Evolutionary conservation across 1,284 basidiomycete species (phyloP).

Genomic region (Tilletiopsis washingtonensis): DNA sequence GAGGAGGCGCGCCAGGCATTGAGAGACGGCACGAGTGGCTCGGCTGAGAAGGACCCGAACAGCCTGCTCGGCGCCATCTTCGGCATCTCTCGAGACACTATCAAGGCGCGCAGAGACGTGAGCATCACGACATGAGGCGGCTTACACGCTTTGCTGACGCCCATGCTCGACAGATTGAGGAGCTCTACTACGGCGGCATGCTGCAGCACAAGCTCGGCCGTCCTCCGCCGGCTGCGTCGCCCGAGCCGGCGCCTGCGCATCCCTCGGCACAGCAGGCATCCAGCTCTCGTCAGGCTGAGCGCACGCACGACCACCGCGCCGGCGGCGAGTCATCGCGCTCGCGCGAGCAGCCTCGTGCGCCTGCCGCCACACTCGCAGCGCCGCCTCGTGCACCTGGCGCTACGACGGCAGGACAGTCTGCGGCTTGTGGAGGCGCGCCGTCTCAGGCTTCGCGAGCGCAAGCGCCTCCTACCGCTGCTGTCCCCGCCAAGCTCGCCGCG

Average conservation of each 20-base stretch:
- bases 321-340: not conserved
- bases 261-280: not conserved
- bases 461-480: no score
- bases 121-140: not conserved
- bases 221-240: slow-evolving; percentile 1
- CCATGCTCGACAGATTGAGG: slow-evolving; percentile 60
- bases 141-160: slow-evolving; percentile 2
- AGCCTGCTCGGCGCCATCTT: slow-evolving; percentile 73
- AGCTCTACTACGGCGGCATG: slow-evolving; percentile 59
- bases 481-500: no score
- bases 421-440: no score
- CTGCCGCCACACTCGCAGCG: not conserved
- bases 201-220: slow-evolving; percentile 61
- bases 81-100: slow-evolving; percentile 72
- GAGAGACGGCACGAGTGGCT: slow-evolving; percentile 11
- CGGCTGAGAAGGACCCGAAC: slow-evolving; percentile 50
- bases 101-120: slow-evolving; percentile 42
- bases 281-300: no score
- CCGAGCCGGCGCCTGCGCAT: not conserved
- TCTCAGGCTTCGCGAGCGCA: no score
- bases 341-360: not conserved
- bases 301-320: no score
- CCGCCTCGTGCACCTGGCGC: no score
- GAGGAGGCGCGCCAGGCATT: slow-evolving; percentile 23
- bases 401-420: no score